Conservation (phyloP, 2,329 filamentous ascomycete species). For the Apiospora pterosperma region DNA sequence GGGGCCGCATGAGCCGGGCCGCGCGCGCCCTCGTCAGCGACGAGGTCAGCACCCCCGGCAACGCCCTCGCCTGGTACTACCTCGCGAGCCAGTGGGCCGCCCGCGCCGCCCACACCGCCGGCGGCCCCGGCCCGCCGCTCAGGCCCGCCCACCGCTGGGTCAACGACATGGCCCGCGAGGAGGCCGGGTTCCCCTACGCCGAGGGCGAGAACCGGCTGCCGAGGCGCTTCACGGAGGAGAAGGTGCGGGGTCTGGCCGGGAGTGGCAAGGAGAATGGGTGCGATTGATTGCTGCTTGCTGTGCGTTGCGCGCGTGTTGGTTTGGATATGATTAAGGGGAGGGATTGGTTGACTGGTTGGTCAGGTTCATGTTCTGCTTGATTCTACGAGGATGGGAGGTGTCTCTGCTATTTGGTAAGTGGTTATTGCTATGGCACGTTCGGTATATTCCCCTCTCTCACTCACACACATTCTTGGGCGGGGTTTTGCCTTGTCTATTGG, state of each 20-base stretch:
- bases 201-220: constrained; percentile 61
- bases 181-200: constrained; percentile 56
- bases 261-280: constrained; percentile 3
- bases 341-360: no score
- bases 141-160: constrained; percentile 50
- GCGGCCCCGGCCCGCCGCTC: constrained; percentile 33
- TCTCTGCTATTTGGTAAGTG: no score
- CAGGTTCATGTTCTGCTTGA: no score
- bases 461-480: no score
- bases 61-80: constrained; percentile 74
- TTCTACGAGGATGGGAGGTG: no score
- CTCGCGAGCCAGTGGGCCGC: constrained; percentile 65
- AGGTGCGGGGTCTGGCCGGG: neutral
- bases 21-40: constrained; percentile 69
- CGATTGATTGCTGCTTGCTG: neutral
- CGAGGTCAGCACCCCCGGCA: constrained; percentile 78
- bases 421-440: no score
- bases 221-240: constrained; percentile 34
- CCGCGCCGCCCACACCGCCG: constrained; percentile 36
- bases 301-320: neutral
- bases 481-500: no score
- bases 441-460: no score
- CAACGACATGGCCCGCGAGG: constrained; percentile 69
- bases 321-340: no score
- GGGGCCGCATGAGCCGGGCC: constrained; percentile 62